Percentiles rank a stretch among this genome's conserved stretches.
These are phyloP conservation scores for Pezicula neosporulosa DNA, from an alignment of 2,329 filamentous ascomycete genomes.

Conservation along the genomic window DNA sequence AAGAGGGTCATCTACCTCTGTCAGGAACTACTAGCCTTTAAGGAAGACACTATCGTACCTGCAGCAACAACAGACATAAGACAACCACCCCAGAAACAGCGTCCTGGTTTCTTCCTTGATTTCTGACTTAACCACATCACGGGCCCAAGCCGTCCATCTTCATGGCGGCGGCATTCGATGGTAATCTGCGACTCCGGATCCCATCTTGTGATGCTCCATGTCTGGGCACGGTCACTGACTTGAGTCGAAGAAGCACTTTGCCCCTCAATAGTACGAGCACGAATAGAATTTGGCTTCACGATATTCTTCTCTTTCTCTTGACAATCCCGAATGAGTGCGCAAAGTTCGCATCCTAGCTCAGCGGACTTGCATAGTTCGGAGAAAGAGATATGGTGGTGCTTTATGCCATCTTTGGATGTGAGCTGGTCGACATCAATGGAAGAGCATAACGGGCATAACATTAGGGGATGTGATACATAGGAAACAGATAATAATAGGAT, in stretches of 20 bases:
- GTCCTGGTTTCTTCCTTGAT: background rate
- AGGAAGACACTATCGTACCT: background rate
- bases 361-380: background rate
- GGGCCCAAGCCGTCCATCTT: background rate
- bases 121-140: conserved; percentile 1
- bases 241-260: too few species aligned
- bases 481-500: too few species aligned
- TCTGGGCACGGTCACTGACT: too few species aligned
- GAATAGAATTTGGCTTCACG: too few species aligned
- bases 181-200: background rate
- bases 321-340: background rate
- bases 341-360: background rate
- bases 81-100: background rate
- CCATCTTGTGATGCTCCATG: background rate
- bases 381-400: background rate
- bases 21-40: background rate
- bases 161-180: background rate
- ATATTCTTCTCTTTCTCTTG: background rate
- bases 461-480: background rate
- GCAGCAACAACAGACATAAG: background rate
- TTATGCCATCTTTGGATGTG: background rate
- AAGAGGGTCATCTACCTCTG: background rate
- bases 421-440: background rate
- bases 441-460: background rate
- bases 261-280: too few species aligned